phyloP scores from a whole-genome alignment of 2,329 filamentous ascomycete genomes.

The Lasiodiplodia citricola region DNA sequence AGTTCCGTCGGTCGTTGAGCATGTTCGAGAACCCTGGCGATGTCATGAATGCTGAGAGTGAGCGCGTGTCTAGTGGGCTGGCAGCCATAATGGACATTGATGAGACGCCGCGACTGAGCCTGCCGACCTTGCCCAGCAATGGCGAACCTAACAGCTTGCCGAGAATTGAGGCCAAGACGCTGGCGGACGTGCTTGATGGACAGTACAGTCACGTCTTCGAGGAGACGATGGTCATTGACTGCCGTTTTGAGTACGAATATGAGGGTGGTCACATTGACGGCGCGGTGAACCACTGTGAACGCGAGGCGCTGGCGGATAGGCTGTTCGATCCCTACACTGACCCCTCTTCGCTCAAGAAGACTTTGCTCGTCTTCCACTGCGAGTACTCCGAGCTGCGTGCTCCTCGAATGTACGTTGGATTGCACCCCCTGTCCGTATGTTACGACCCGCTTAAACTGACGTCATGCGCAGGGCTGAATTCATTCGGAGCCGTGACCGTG shows the following conservation, averaged over 20 bases:
- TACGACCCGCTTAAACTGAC: conserved; percentile 32
- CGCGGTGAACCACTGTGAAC: conserved; percentile 96
- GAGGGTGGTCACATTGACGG: conserved; percentile 93
- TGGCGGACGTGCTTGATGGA: conserved; percentile 87
- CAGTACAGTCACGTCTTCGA: conserved; percentile 78
- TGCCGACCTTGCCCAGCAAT: conserved; percentile 84
- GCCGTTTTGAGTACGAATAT: conserved; percentile 98
- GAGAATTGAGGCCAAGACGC: conserved; percentile 79
- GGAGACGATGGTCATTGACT: conserved; percentile 88
- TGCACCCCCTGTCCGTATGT: no score
- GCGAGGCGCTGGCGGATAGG: conserved; percentile 79
- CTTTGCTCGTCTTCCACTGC: conserved; percentile 91
- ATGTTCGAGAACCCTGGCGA: conserved; percentile 97
- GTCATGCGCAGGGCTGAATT: conserved; percentile 69
- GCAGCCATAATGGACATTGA: conserved; percentile 85
- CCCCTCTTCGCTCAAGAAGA: conserved; percentile 66
- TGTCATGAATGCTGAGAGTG: conserved; percentile 72
- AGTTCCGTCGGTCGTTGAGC: conserved; percentile 89
- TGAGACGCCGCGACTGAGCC: conserved; percentile 71
- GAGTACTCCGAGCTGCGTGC: conserved; percentile 97
- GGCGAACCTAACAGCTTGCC: conserved; percentile 86
- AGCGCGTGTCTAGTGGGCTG: conserved; percentile 66
- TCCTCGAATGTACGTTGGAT: conserved; percentile 73
- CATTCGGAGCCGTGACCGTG: conserved; percentile 86
- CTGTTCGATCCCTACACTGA: conserved; percentile 66